Percentiles rank a stretch among this genome's conserved stretches.
These are phyloP conservation scores for Gentiana straminea DNA, from an alignment of 257 asterid genomes.

Conservation along the genomic window DNA sequence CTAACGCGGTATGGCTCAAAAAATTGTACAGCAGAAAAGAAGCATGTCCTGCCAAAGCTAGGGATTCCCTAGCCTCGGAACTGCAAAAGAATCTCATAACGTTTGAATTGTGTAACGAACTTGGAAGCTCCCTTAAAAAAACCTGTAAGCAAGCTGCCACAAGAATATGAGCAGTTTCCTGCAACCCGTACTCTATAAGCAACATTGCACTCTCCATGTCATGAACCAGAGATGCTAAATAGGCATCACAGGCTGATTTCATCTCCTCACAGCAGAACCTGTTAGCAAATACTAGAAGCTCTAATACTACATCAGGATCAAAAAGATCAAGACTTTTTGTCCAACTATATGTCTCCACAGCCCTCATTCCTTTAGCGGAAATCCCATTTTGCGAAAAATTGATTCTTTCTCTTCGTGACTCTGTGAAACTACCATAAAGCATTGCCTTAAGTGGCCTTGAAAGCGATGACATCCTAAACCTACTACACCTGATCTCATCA, in stretches of 20 bases:
- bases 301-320: conserved; percentile 54
- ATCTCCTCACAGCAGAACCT: conserved; percentile 76
- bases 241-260: conserved; percentile 70
- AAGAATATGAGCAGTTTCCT: conserved; percentile 69
- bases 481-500: conserved; percentile 74
- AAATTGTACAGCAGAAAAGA: conserved; percentile 69
- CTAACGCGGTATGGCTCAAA: conserved; percentile 75
- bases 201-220: conserved; percentile 57
- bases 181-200: conserved; percentile 68
- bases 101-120: conserved; percentile 50
- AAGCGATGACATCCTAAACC: conserved; percentile 63
- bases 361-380: conserved; percentile 59
- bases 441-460: conserved; percentile 72
- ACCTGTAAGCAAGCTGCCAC: conserved; percentile 96
- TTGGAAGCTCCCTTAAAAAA: conserved; percentile 73
- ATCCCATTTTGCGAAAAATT: conserved; percentile 58
- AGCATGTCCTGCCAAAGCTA: conserved; percentile 61
- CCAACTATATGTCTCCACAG: conserved; percentile 75
- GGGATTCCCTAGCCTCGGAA: conserved; percentile 53
- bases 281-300: conserved; percentile 64
- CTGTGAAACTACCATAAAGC: conserved; percentile 76
- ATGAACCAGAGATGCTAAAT: conserved; percentile 56
- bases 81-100: conserved; percentile 51
- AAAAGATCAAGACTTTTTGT: conserved; percentile 44
- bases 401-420: conserved; percentile 66